phyloP scores from a whole-genome alignment of 495 filamentous ascomycete species.

The Amorphotheca resinae region DNA sequence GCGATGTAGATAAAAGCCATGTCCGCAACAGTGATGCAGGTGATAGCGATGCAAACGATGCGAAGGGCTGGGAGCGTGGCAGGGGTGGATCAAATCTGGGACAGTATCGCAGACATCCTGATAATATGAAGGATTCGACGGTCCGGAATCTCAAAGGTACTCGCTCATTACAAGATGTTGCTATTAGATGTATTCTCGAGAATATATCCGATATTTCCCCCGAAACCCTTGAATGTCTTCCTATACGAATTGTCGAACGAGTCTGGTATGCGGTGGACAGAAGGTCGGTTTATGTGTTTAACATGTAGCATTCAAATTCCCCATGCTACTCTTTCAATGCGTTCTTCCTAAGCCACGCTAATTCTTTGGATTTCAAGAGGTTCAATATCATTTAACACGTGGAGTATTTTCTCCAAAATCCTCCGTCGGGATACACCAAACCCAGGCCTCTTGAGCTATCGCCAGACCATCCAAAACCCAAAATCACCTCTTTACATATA shows the following conservation, averaged over 20 bases:
- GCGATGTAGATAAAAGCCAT: too few relatives aligned
- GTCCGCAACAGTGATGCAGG: too few relatives aligned
- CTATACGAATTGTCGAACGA: background rate
- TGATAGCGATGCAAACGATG: background rate
- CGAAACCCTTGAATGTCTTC: slow-evolving; percentile 6
- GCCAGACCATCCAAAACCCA: slow-evolving; percentile 2
- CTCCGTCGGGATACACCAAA: background rate
- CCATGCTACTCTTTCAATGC: background rate
- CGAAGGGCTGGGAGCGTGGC: background rate
- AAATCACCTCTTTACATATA: slow-evolving; percentile 13
- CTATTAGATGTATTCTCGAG: slow-evolving; percentile 6
- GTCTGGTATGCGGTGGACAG: slow-evolving; percentile 11
- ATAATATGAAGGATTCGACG: background rate
- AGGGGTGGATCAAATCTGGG: background rate
- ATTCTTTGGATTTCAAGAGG: background rate
- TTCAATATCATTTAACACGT: slow-evolving; percentile 13
- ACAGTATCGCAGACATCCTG: background rate
- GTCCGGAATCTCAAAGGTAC: slow-evolving; percentile 1
- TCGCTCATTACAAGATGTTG: slow-evolving; percentile 11
- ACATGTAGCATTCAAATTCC: background rate
- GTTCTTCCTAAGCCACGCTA: background rate
- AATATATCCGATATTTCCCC: slow-evolving; percentile 7
- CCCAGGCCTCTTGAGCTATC: slow-evolving; percentile 7
- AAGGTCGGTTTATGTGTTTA: slow-evolving; percentile 10
- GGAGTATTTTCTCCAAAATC: slow-evolving; percentile 14